Conservation (phyloP, 139 green algal genomes). For the Tetraselmis chui region DNA sequence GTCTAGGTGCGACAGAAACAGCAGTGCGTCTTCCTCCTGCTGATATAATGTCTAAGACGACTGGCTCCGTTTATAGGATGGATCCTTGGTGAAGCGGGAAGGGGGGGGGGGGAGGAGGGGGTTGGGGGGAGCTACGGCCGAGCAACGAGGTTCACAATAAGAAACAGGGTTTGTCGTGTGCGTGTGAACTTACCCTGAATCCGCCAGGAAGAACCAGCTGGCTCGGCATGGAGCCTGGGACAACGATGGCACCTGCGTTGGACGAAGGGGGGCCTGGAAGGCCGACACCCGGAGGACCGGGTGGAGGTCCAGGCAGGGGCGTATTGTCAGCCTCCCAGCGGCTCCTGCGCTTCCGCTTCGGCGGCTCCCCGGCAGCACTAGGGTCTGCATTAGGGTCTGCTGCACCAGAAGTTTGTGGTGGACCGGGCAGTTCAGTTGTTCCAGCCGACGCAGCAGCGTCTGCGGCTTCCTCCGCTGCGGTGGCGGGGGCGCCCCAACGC, state of each 20-base stretch:
- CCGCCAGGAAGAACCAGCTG: constrained; percentile 24
- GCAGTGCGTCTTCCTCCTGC: no score
- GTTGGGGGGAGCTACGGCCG: no score
- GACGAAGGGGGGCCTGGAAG: background rate
- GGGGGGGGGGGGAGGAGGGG: no score
- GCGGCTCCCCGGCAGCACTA: background rate
- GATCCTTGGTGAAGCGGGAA: no score
- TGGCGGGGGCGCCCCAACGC: background rate
- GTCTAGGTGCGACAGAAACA: no score
- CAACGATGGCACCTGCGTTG: background rate
- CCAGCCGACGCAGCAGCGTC: background rate
- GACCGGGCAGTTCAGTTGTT: no score
- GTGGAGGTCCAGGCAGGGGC: background rate
- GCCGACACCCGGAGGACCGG: no score
- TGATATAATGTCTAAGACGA: no score
- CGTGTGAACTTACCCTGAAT: constrained; percentile 31
- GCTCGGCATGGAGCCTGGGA: constrained; percentile 12
- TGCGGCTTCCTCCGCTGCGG: background rate
- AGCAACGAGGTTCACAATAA: no score
- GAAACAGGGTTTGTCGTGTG: no score
- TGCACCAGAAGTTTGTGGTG: background rate
- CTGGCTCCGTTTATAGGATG: no score
- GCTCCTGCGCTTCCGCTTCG: background rate
- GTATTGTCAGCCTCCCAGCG: background rate
- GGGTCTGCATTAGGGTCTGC: background rate